Base-by-base conservation (phyloP, 371 early-diverging fungal genomes). In the Mortierella sp. region DNA sequence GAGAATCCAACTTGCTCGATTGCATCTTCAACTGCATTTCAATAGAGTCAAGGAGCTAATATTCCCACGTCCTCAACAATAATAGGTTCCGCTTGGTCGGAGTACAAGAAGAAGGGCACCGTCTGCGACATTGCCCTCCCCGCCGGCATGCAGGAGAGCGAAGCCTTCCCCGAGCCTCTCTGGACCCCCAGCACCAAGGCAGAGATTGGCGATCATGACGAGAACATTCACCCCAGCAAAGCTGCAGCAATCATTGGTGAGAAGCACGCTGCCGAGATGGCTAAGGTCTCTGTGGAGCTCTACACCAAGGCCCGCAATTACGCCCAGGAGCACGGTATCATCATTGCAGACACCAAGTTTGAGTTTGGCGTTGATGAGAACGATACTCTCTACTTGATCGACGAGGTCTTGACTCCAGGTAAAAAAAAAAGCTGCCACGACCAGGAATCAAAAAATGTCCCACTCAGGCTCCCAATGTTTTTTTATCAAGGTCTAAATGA, bases 171-270 rank as follows among this genome's bases (percentile, higher is more conserved):
- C 0, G 81, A 90, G 75, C 95, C 98, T 16, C 89, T 99, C 60
- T 99, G 97, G 87, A 99, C 99, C 19, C 99, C 99, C 47, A 96
- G 96, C 86, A 99, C 99, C 58, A 99, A 99, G 91, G 99, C 99
- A 60, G 99, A 98, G 73, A 93, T 97, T 77, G 99, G 99, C 47
- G 97, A 96, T 74, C 99, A 99, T 79, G 99, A 99, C 88, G 97
- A 98, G 81, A 98, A 99, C 89, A 99, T 99, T 80, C 98, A 98
- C 83, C 99, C 99, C 44, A 93, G 92, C 88, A 95, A 96, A 88
- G 94, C 95, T 82, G 94, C 94, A n/a, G 96, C 90, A 26, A 94
- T 98, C 76, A 92, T 99, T 80, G 98, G 98, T 26, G 92, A 92
- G 75, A 91, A 93, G 65, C 89, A 89, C 78, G 94, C 97, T 2